Evolutionary conservation across 176 grass and related monocot genomes (phyloP).

Genomic region (bread wheat (Triticum aestivum)): IWGSC_CS_RefSeq_v2.1 NC_057814.1:141123853-141124352

Average conservation of each 20-base stretch:
- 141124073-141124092: conserved; percentile 71
- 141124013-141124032: not conserved
- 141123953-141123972: conserved; percentile 92
- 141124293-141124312: conserved; percentile 92
- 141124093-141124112: conserved; percentile 46
- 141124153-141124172: conserved; percentile 13
- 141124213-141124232: conserved; percentile 57
- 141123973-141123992: conserved; percentile 51
- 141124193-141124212: conserved; percentile 28
- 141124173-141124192: conserved; percentile 11
- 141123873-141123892: conserved; percentile 92
- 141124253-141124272: conserved; percentile 62
- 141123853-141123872: conserved; percentile 94
- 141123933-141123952: conserved; percentile 85
- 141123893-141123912: conserved; percentile 93
- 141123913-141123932: conserved; percentile 89
- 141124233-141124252: conserved; percentile 71
- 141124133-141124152: conserved; percentile 84
- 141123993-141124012: conserved; percentile 14
- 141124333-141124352: conserved; percentile 5
- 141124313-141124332: conserved; percentile 79
- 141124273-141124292: conserved; percentile 62
- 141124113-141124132: conserved; percentile 66
- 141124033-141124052: not conserved
- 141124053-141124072: conserved; percentile 10